phyloP scores from a whole-genome alignment of 345 rosid genomes.

The Geranium rotundifolium region DNA sequence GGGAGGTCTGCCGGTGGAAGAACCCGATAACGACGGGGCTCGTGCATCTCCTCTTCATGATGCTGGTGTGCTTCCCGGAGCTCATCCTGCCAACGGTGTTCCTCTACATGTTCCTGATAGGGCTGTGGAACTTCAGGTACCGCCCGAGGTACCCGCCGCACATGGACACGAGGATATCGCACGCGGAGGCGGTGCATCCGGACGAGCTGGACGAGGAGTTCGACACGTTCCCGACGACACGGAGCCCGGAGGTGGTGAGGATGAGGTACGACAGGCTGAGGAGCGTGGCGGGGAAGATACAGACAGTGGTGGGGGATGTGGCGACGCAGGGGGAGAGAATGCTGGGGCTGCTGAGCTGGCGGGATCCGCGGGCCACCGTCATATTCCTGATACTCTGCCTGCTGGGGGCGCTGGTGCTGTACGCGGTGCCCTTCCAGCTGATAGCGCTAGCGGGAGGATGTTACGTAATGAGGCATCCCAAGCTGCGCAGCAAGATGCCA shows the following conservation, averaged over 20 bases:
- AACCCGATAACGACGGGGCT: slow-evolving; percentile 50
- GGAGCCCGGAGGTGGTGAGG: slow-evolving; percentile 34
- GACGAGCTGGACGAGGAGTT: slow-evolving; percentile 93
- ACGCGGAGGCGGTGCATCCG: slow-evolving; percentile 52
- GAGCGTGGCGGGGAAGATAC: slow-evolving; percentile 69
- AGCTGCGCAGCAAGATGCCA: slow-evolving; percentile 61
- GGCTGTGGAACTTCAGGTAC: slow-evolving; percentile 66
- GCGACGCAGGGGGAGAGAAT: slow-evolving; percentile 90
- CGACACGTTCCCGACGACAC: slow-evolving; percentile 63
- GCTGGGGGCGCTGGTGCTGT: slow-evolving; percentile 52
- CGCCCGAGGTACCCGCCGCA: slow-evolving; percentile 84
- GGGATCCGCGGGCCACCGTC: slow-evolving; percentile 83
- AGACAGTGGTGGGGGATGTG: slow-evolving; percentile 80
- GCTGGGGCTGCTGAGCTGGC: slow-evolving; percentile 75
- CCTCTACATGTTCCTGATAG: slow-evolving; percentile 64
- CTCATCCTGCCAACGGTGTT: slow-evolving; percentile 69
- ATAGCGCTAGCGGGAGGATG: slow-evolving; percentile 46
- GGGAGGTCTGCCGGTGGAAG: slow-evolving; percentile 80
- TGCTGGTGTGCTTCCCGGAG: slow-evolving; percentile 66
- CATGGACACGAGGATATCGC: slow-evolving; percentile 73
- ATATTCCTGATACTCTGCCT: slow-evolving; percentile 60
- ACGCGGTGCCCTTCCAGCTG: slow-evolving; percentile 65
- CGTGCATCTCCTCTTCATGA: slow-evolving; percentile 48
- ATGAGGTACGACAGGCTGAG: slow-evolving; percentile 77
- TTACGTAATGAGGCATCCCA: slow-evolving; percentile 80